A percentile compares a stretch with the other conserved stretches of the same genome.
Evolutionary conservation across 305 asterid genomes (phyloP).

Genomic region (Fraxinus xanthoxyloides): DNA sequence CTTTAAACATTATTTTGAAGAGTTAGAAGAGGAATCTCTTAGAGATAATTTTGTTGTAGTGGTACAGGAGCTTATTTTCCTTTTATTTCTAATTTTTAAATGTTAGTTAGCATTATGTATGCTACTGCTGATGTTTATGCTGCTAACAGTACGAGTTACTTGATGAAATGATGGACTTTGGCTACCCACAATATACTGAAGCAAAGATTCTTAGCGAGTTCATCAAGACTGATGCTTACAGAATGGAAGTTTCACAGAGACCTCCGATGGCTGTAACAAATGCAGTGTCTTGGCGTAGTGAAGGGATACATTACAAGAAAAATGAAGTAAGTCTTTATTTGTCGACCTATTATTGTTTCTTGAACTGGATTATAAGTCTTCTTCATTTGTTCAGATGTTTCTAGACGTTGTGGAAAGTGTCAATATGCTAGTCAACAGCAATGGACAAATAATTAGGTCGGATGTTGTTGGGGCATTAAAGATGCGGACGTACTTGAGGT

Average conservation of each 20-base stretch:
- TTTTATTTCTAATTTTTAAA: constrained; percentile 15
- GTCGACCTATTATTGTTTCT: background rate
- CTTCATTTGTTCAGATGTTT: constrained; percentile 46
- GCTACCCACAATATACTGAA: constrained; percentile 96
- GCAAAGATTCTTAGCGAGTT: constrained; percentile 96
- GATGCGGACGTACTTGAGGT: constrained; percentile 97
- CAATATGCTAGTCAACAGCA: constrained; percentile 91
- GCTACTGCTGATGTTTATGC: constrained; percentile 21
- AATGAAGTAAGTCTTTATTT: constrained; percentile 65
- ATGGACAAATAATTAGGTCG: constrained; percentile 87
- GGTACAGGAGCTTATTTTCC: constrained; percentile 45
- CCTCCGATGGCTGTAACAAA: constrained; percentile 99
- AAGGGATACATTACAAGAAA: constrained; percentile 88
- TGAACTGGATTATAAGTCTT: constrained; percentile 2
- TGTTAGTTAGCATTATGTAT: background rate
- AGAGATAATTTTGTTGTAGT: constrained; percentile 97
- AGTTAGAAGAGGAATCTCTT: constrained; percentile 92
- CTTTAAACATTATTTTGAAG: constrained; percentile 90
- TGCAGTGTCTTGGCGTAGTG: constrained; percentile 99
- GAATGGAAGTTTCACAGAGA: constrained; percentile 94
- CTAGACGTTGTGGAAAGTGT: constrained; percentile 98
- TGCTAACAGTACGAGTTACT: constrained; percentile 78
- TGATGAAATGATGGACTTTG: constrained; percentile 98
- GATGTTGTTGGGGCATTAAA: constrained; percentile 94
- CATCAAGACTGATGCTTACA: constrained; percentile 95